Conservation (phyloP, 768 basidiomycete genomes). For the Infundibulicybe gibba region DNA sequence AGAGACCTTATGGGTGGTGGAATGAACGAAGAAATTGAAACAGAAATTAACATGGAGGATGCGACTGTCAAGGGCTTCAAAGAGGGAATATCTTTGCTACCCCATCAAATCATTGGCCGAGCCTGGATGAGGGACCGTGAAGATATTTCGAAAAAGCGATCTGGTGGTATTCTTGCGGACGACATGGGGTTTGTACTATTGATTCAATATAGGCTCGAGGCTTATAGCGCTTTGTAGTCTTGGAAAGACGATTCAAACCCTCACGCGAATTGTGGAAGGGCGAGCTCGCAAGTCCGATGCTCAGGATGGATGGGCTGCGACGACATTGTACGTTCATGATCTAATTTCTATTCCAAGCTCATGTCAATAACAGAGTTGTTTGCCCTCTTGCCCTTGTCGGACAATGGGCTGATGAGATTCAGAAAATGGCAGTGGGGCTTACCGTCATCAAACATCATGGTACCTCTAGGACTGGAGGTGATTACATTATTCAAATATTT, state of each 20-base stretch:
- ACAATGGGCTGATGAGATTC: conserved; percentile 89
- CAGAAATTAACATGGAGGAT: conserved; percentile 60
- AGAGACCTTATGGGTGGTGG: conserved; percentile 72
- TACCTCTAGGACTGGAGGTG: conserved; percentile 63
- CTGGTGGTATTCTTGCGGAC: conserved; percentile 89
- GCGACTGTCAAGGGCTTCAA: conserved; percentile 76
- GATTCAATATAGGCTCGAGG: neutral
- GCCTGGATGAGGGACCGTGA: conserved; percentile 89
- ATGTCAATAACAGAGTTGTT: conserved; percentile 56
- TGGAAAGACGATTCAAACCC: conserved; percentile 89
- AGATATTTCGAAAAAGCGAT: conserved; percentile 56
- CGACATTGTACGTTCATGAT: conserved; percentile 57
- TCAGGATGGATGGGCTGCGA: conserved; percentile 65
- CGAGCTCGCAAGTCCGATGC: conserved; percentile 66
- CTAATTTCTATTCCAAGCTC: neutral
- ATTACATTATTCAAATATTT: neutral
- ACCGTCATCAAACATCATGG: conserved; percentile 86
- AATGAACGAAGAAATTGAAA: conserved; percentile 53
- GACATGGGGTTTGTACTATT: conserved; percentile 70
- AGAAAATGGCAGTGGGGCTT: conserved; percentile 63
- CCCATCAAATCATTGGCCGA: conserved; percentile 86
- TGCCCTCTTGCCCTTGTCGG: conserved; percentile 84
- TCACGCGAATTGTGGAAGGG: conserved; percentile 85
- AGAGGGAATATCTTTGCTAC: conserved; percentile 65
- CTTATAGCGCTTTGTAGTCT: conserved; percentile 37